phyloP scores from a whole-genome alignment of 495 filamentous ascomycete species.

The Xanthoparmelia taractica region DNA sequence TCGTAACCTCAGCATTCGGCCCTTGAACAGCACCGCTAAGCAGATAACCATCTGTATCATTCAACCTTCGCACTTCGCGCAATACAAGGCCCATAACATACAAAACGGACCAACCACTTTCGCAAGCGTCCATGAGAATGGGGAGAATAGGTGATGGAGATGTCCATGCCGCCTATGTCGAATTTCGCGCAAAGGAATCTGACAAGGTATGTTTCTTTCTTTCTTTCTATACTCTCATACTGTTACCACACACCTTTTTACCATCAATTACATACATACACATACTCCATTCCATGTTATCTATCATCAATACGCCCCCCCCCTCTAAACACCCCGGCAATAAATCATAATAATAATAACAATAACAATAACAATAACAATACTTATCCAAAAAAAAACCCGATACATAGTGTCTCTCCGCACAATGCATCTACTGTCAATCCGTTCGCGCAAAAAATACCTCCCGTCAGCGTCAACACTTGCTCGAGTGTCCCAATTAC shows the following conservation, averaged over 20 bases:
- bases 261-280: too few species aligned
- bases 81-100: constrained; percentile 15
- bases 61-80: constrained; percentile 1
- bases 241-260: background rate
- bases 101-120: constrained; percentile 11
- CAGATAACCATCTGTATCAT: constrained; percentile 13
- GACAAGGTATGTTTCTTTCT: constrained; percentile 41
- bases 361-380: too few species aligned
- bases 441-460: constrained; percentile 52
- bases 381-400: constrained; percentile 27
- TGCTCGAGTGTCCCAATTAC: constrained; percentile 49
- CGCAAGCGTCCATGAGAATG: constrained; percentile 32
- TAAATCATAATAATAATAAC: constrained; percentile 30
- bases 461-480: constrained; percentile 47
- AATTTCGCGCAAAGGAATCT: constrained; percentile 54
- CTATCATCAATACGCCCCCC: too few species aligned
- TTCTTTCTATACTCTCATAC: constrained; percentile 12
- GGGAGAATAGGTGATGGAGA: constrained; percentile 52
- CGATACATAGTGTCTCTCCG: constrained; percentile 47
- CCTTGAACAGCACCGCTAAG: constrained; percentile 1
- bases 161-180: constrained; percentile 51
- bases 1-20: background rate
- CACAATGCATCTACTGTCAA: constrained; percentile 53
- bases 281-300: too few species aligned
- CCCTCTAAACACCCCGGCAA: too few species aligned